phyloP scores from a whole-genome alignment of 176 grass and related monocot genomes.

The Oryza glaberrima region DNA sequence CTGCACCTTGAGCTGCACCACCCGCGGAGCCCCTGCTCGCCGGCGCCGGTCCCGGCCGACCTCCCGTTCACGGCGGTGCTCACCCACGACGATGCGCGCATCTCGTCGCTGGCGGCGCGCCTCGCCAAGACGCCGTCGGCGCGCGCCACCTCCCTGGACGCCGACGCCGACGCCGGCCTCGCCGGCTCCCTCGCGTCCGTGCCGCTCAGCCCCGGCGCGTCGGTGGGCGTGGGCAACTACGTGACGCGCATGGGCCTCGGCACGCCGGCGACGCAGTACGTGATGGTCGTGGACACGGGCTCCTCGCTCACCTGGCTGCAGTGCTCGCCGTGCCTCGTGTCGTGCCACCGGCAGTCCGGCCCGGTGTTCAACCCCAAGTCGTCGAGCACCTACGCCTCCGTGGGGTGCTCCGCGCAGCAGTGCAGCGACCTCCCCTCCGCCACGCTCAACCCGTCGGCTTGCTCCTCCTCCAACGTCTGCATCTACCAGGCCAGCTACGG shows the following conservation, averaged over 20 bases:
- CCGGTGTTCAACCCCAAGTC: constrained; percentile 63
- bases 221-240: constrained; percentile 76
- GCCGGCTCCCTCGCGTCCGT: constrained; percentile 53
- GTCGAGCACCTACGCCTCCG: constrained; percentile 65
- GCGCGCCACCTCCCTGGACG: constrained; percentile 39
- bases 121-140: constrained; percentile 56
- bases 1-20: constrained; percentile 67
- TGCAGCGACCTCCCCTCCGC: constrained; percentile 62
- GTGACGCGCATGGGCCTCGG: constrained; percentile 71
- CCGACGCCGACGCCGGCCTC: background rate
- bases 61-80: constrained; percentile 65
- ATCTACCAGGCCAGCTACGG: constrained; percentile 88
- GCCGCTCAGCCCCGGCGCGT: constrained; percentile 64
- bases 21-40: constrained; percentile 68
- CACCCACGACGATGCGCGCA: constrained; percentile 63
- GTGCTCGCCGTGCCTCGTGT: constrained; percentile 71
- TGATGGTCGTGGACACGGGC: constrained; percentile 81
- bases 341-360: constrained; percentile 68
- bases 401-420: constrained; percentile 58
- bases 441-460: constrained; percentile 65
- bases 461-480: constrained; percentile 69
- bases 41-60: constrained; percentile 49
- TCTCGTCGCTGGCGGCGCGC: constrained; percentile 57
- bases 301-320: constrained; percentile 85
- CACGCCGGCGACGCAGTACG: constrained; percentile 58